A percentile compares a stretch with the other conserved stretches of the same genome.
These are phyloP conservation scores for Herpetomonas tarakana DNA, from an alignment of 208 protist genomes.

Conservation along the genomic window DNA sequence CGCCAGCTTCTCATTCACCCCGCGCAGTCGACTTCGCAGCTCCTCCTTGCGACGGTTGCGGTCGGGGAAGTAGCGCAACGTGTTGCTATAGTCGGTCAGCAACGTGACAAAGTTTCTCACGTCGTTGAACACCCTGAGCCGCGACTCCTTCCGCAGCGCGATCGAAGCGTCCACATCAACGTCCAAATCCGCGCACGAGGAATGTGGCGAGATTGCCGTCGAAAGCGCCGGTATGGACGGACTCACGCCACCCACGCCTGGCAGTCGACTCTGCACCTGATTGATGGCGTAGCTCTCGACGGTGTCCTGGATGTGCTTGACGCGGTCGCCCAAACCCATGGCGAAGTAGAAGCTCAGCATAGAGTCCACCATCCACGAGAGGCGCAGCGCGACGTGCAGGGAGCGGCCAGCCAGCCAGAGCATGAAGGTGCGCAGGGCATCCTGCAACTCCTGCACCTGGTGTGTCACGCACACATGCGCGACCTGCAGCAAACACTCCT, in stretches of 20 bases:
- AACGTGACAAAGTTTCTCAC: conserved; percentile 67
- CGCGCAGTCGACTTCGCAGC: conserved; percentile 47
- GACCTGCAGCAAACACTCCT: conserved; percentile 82
- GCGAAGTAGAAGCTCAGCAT: conserved; percentile 38
- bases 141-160: conserved; percentile 72
- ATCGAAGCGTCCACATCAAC: conserved; percentile 29
- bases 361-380: conserved; percentile 79
- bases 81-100: conserved; percentile 73
- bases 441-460: conserved; percentile 38
- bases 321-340: conserved; percentile 45
- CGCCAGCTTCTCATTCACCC: conserved; percentile 62
- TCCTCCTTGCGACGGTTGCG: conserved; percentile 69
- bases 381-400: conserved; percentile 60
- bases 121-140: conserved; percentile 83
- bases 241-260: conserved; percentile 10
- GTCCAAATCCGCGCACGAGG: not conserved
- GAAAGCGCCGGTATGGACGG: not conserved
- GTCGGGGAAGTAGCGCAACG: conserved; percentile 60
- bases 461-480: conserved; percentile 79
- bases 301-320: conserved; percentile 78
- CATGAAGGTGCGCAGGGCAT: conserved; percentile 64
- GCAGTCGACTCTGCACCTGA: conserved; percentile 22
- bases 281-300: conserved; percentile 90
- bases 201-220: not conserved
- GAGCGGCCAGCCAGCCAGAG: conserved; percentile 71